Evolutionary conservation across 2,329 filamentous ascomycete genomes (phyloP).

Genomic region (Leptodontidium sp.): DNA sequence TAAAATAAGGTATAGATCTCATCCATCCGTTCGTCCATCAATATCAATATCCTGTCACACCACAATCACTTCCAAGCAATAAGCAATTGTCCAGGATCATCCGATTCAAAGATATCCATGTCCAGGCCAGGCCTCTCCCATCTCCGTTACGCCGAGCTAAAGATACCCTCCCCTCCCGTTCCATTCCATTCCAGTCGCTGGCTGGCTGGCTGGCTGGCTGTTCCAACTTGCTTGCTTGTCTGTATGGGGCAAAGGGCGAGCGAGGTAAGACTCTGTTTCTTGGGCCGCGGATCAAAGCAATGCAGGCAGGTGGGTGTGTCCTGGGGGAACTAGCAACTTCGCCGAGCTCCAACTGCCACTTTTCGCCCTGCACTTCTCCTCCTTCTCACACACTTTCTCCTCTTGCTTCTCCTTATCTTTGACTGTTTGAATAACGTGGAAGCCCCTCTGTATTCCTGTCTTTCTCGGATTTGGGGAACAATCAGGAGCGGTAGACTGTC

Average conservation of each 20-base stretch:
- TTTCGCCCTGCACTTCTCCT: constrained; percentile 9
- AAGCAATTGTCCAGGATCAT: background rate
- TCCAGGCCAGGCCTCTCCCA: background rate
- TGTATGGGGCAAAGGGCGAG: constrained; percentile 25
- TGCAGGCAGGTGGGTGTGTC: background rate
- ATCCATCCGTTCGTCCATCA: background rate
- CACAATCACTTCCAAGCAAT: background rate
- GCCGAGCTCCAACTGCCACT: constrained; percentile 21
- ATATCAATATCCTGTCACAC: background rate
- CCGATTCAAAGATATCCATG: background rate
- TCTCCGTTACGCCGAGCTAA: constrained; percentile 33
- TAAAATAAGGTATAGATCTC: too few species aligned
- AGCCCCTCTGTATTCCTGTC: background rate
- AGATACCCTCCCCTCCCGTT: background rate
- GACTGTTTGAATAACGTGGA: background rate
- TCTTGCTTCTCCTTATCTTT: background rate
- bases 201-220: constrained; percentile 7
- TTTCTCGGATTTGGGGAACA: background rate
- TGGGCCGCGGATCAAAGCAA: constrained; percentile 29
- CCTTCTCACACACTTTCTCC: background rate
- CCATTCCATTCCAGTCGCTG: constrained; percentile 14
- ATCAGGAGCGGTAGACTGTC: background rate
- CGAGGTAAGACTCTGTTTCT: constrained; percentile 11
- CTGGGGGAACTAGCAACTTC: constrained; percentile 19
- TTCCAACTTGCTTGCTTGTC: constrained; percentile 12